Evolutionary conservation across 1,284 basidiomycete genomes (phyloP), one percentile per base, ranked within the genome.

Genomic region (Cutaneotrichosporon cutaneum): DNA sequence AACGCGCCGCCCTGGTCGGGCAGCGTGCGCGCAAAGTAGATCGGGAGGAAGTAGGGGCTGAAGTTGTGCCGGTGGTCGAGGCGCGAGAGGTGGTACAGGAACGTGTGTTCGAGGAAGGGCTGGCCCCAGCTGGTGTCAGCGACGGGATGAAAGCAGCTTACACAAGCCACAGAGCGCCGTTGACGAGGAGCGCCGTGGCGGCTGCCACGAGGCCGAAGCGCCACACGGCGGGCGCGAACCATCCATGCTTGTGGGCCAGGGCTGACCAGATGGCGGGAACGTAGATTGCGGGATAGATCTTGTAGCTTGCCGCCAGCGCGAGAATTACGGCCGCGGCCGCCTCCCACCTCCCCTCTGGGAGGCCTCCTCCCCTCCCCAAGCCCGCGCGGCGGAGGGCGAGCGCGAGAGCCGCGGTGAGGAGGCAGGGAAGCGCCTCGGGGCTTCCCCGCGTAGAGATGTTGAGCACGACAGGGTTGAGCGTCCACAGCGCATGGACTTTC

Each of bases 41-140:
- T 94, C 48, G 90, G 86, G 76, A 98, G 93, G 79, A 96, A 99
- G 81, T 98, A 97, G 0, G 94, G 90, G 16, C 92, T 93, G 79
- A 99, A 99, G 78, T 99, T 99, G 81, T 99, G 96, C 58, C 94
- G 87, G 73, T 98, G 94, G 79, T 99, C 96, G 26, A 91, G 85
- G 36, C 96, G 86, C 64, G 88, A 85, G 4, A 94, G 80, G 72
- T 99, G 96, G 78, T 99, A 98, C 18, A 98, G 82, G 78, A 94
- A 98, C 0, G 95, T 90, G 76, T 98, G 89, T 62, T 91, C 84
- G 27, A 99, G 81, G 81, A 97, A 97, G 0, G 94, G 89, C 67
- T 89, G 83, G 5, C 95, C 96, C 94, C 94, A 98, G 64, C 92
- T 96, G 69, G 13, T 6, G 57, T 59, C 13, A 56, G 57, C 18